These are phyloP conservation scores for Acacia confusa DNA, from an alignment of 306 rosid genomes.

Conservation along the genomic window DNA sequence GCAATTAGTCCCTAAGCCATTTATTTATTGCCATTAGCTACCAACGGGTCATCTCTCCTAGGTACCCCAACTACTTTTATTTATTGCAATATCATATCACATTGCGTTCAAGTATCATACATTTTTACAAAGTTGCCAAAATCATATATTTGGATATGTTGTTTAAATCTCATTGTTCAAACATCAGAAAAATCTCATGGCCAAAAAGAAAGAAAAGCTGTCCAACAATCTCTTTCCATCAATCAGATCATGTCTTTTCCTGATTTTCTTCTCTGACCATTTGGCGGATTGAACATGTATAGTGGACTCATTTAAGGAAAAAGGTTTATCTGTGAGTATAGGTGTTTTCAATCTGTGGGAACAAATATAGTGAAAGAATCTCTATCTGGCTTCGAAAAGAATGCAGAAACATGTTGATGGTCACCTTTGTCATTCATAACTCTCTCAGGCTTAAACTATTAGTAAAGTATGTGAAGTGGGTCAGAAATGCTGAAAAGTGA, in stretches of 20 bases:
- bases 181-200: neutral
- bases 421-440: neutral
- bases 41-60: neutral
- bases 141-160: constrained; percentile 18
- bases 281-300: neutral
- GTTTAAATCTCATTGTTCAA: constrained; percentile 17
- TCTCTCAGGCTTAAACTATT: neutral
- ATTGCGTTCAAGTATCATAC: constrained; percentile 13
- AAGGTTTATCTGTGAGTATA: neutral
- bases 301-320: neutral
- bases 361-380: neutral
- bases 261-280: neutral
- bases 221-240: neutral
- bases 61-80: neutral
- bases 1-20: neutral
- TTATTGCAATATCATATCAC: neutral
- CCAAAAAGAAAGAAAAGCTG: neutral
- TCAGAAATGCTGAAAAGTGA: neutral
- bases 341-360: neutral
- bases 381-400: neutral
- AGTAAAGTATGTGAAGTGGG: neutral
- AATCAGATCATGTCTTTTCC: neutral
- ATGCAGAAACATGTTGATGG: neutral
- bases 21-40: neutral
- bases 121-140: neutral